phyloP scores from a whole-genome alignment of 108 stramenopile genomes.

The Conticribra weissflogii region DNA sequence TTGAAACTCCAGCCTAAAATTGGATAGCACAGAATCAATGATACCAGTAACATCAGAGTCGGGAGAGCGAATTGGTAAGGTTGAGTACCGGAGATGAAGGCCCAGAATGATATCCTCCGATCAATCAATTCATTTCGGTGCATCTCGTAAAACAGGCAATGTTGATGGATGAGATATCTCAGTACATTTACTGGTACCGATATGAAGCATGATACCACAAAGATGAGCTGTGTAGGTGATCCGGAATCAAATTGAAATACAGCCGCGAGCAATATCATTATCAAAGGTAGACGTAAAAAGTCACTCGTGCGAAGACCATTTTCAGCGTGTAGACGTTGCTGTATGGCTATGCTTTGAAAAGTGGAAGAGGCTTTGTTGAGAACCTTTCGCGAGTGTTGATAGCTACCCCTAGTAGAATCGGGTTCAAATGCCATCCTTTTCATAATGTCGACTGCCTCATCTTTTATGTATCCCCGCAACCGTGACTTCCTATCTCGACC shows the following conservation, averaged over 20 bases:
- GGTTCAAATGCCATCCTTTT: no score
- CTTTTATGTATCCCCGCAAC: no score
- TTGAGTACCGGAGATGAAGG: not conserved
- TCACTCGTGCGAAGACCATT: not conserved
- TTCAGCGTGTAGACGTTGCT: not conserved
- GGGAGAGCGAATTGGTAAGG: constrained; percentile 1
- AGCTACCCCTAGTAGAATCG: no score
- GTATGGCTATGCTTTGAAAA: not conserved
- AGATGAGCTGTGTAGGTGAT: not conserved
- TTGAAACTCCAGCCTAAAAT: not conserved
- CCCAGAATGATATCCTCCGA: not conserved
- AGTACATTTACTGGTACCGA: constrained; percentile 4
- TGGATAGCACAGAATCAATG: not conserved
- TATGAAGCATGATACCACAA: constrained; percentile 4
- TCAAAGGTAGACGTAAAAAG: not conserved
- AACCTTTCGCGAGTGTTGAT: no score
- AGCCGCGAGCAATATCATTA: not conserved
- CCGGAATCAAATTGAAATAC: not conserved
- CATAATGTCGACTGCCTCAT: no score
- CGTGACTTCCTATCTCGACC: no score
- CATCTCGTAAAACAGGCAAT: not conserved
- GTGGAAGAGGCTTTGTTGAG: not conserved
- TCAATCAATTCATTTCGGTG: no score
- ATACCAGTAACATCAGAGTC: not conserved
- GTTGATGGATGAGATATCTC: not conserved